Base-by-base conservation (phyloP, 495 filamentous ascomycete genomes). In the Penicillium roqueforti region DNA sequence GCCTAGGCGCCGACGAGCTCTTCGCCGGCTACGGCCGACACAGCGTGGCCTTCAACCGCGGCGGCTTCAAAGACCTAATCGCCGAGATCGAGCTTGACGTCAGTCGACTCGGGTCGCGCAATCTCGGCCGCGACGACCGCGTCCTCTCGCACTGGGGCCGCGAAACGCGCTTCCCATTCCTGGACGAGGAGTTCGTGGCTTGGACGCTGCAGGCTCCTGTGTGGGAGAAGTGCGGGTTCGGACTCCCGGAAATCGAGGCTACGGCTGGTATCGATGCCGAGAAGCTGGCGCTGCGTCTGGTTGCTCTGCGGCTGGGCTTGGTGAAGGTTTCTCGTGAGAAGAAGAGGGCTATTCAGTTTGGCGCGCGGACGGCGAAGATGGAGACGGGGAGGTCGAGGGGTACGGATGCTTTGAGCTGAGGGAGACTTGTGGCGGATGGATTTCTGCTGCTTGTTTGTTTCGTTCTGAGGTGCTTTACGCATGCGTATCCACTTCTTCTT, bases 11-110 rank as follows among this genome's bases (percentile, higher is more conserved):
- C 4, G 93, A 99, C 65, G 93, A 99, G 69, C 84, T 99, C 3
- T 95, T 99, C 56, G 93, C 86, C 18, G 93, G 93, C 5, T 99
- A 99, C 62, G 83, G 83, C 10, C 84, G 93, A 3, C 93, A 99
- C 57, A 81, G 84, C 1, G 80, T 84, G 5, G 89, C 92, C 1
- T 96, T 87, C 60, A 70, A 76, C 13, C 80, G 83, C 0, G 63
- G 69, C 23, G 85, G 89, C 0, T 89, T 87, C 61, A 47, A 68
- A 4, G 89, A 85, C 2, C 80, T 99, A 0, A 71, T 93, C 9
- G 81, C 87, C 1, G 92, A 97, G 68, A 85, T 99, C 7, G 77
- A 91, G 48, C 78, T 97, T 1, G 93, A 99, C 55, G 85, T 97
- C 48, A 75, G 82, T 29, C 82, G 95, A 13, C 84, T 99, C 4